phyloP scores from a whole-genome alignment of 176 grass and related monocot genomes.

The Guadua angustifolia region DNA sequence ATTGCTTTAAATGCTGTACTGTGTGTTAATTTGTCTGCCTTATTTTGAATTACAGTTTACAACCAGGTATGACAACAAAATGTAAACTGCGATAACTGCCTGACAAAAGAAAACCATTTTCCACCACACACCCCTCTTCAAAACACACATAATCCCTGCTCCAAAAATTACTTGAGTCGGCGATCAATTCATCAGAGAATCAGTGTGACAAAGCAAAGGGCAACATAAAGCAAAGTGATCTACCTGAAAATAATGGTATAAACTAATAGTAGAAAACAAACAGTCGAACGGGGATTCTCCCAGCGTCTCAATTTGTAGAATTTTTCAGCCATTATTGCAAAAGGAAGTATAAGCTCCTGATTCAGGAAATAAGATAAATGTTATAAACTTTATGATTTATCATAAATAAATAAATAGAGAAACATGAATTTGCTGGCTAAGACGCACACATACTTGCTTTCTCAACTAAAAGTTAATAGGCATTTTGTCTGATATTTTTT shows the following conservation, averaged over 20 bases:
- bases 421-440: slow-evolving; percentile 5
- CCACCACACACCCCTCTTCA: not conserved
- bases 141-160: slow-evolving; percentile 16
- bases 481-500: not conserved
- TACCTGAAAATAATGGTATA: slow-evolving; percentile 84
- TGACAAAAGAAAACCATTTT: not conserved
- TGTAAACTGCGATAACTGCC: not conserved
- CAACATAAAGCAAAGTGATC: slow-evolving; percentile 24
- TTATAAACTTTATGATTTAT: slow-evolving; percentile 27
- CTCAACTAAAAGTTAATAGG: not conserved
- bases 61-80: slow-evolving; percentile 1
- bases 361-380: slow-evolving; percentile 32
- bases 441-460: not conserved
- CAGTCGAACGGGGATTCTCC: slow-evolving; percentile 75
- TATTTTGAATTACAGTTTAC: slow-evolving; percentile 19
- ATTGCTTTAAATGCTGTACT: not conserved
- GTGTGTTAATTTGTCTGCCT: slow-evolving; percentile 19
- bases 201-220: slow-evolving; percentile 25
- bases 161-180: not conserved
- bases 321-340: slow-evolving; percentile 71
- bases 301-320: slow-evolving; percentile 81
- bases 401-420: not conserved
- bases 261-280: slow-evolving; percentile 75
- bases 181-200: slow-evolving; percentile 21
- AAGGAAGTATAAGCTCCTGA: slow-evolving; percentile 95